Evolutionary conservation across 2,329 filamentous ascomycete species (phyloP).

Genomic region (Epichloe hybrida): DNA sequence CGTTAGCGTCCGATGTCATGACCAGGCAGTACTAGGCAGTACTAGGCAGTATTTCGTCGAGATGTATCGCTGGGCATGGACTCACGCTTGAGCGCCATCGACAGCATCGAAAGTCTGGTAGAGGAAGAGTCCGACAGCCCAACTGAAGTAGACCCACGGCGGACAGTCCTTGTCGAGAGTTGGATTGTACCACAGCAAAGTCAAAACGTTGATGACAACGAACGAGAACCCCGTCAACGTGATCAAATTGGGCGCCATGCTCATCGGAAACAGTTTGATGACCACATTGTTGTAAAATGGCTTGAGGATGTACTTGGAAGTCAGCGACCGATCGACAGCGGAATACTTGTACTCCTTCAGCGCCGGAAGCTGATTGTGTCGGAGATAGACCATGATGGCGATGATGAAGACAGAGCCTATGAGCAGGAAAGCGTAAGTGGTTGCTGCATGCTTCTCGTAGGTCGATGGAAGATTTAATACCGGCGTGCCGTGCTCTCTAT

Average conservation of each 20-base stretch:
- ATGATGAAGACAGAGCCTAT: not conserved
- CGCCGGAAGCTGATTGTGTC: slow-evolving; percentile 75
- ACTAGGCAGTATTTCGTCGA: not conserved
- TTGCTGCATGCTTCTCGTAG: not conserved
- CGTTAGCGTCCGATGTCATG: slow-evolving; percentile 1
- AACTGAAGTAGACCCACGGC: slow-evolving; percentile 86
- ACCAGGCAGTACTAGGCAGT: not conserved
- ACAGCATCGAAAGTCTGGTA: slow-evolving; percentile 99
- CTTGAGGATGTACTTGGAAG: slow-evolving; percentile 89
- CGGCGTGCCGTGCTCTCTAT: not conserved
- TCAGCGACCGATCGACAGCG: slow-evolving; percentile 74
- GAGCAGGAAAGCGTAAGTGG: not conserved
- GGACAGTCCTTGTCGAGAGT: slow-evolving; percentile 87
- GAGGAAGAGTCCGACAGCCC: slow-evolving; percentile 78
- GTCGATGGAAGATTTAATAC: not conserved
- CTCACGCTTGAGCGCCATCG: slow-evolving; percentile 83
- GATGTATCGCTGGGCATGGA: slow-evolving; percentile 11
- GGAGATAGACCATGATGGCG: slow-evolving; percentile 75
- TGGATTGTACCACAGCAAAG: slow-evolving; percentile 93
- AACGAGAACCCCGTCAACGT: slow-evolving; percentile 86
- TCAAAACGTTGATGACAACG: slow-evolving; percentile 77
- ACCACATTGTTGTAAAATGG: slow-evolving; percentile 94
- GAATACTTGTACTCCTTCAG: slow-evolving; percentile 95
- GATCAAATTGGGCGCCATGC: slow-evolving; percentile 82
- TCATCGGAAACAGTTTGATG: slow-evolving; percentile 89